Percentiles rank a stretch among this genome's conserved stretches.
These are phyloP conservation scores for Trichoderma erinaceum DNA, from an alignment of 495 filamentous ascomycete species.

Conservation along the genomic window DNA sequence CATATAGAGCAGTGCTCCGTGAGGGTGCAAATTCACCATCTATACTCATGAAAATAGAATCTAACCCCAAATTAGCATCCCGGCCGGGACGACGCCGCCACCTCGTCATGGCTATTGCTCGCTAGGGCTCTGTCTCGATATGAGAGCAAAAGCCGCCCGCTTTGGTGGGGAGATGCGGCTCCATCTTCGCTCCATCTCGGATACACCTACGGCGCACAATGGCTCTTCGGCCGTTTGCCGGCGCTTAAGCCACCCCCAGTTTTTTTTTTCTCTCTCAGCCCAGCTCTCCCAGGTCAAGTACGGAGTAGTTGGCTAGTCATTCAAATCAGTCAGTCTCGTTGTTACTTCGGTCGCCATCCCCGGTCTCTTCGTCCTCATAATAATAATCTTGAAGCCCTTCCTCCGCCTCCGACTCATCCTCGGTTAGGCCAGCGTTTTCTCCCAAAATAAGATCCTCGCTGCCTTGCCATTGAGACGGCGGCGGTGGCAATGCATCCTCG, in stretches of 20 bases:
- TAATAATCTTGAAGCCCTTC: neutral
- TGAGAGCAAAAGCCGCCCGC: neutral
- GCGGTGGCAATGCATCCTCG: conserved; percentile 37
- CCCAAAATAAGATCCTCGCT: conserved; percentile 44
- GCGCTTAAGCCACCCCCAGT: conserved; percentile 6
- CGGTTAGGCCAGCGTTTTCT: conserved; percentile 18
- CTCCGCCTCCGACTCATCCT: conserved; percentile 11
- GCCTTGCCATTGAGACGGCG: conserved; percentile 48
- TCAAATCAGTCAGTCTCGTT: neutral
- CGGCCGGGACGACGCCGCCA: conserved; percentile 1
- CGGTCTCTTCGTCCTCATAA: conserved; percentile 9
- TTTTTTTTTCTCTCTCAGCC: neutral
- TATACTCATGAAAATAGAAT: neutral
- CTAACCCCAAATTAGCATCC: neutral
- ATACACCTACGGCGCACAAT: neutral
- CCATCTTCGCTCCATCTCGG: neutral
- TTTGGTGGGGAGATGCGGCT: conserved; percentile 1
- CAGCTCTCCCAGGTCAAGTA: neutral
- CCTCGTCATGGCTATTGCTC: conserved; percentile 1
- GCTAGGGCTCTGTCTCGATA: neutral
- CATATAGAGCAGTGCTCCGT: too few species aligned
- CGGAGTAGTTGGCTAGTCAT: neutral
- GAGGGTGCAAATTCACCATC: too few species aligned
- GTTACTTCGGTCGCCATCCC: conserved; percentile 13
- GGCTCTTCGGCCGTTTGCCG: conserved; percentile 3